Evolutionary conservation across 2,329 filamentous ascomycete genomes (phyloP), one percentile per base, ranked within the genome.

Genomic region (Claviceps pusilla): DNA sequence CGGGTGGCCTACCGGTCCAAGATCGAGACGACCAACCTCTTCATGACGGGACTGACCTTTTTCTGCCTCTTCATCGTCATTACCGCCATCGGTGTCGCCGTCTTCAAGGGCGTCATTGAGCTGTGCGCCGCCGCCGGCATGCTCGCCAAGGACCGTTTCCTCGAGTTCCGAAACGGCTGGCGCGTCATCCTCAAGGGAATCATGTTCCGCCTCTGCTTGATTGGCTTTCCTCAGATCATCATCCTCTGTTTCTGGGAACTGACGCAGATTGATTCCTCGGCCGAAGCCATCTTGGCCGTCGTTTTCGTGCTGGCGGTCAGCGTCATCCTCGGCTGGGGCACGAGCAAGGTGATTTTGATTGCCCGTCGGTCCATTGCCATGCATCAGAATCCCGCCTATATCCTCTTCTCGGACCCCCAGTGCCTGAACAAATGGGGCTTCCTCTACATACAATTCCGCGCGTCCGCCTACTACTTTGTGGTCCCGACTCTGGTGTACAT

Each of bases 341-440:
- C 88, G 0, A 84, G 80, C 71, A 95, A 95, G 74, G 88, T 96
- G 59, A 86, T 95, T 62, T 79, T 81, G 52, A 85, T 96, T 57
- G 90, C 89, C 31, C 87, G 87, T 65, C 85, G 87, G 61, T 95
- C 89, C 3, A 55, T 57, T 16, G 42, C 48, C 5, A 57, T 57
- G 53, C 55, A 57, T 37, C 85, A 90, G 72, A 96, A 95, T 73
- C 89, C 90, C 29, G 90, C 89, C 28, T 95, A 95, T 70, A 95
- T 95, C 62, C 82, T 96, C 58, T 96, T 94, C 73, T 95, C 90
- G 3, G 89, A 96, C 63, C 89, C 89, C 19, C 79, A 87, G 57
- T 84, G 86, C 53, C 78, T 96, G 59, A 95, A 96, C 79, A 94
- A 95, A 72, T 96, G 89, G 90, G 90, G 90, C 33, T 96, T 96